Evolutionary conservation across 257 asterid genomes (phyloP).

Genomic region (Buddleja alternifolia): DNA sequence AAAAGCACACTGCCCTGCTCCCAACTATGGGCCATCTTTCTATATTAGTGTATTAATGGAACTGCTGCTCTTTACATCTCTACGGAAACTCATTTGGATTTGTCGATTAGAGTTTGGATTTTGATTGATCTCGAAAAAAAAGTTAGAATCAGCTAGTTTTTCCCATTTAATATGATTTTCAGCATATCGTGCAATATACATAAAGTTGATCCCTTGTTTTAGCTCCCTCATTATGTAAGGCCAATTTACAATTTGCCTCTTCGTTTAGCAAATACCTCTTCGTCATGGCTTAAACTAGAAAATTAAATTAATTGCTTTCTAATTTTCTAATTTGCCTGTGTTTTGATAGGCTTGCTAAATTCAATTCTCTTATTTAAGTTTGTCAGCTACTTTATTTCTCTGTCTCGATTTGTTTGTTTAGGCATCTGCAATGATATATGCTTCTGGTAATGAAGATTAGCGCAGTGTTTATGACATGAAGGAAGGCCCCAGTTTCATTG

Average conservation of each 20-base stretch:
- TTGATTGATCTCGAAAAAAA: background rate
- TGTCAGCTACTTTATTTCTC: background rate
- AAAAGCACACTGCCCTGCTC: background rate
- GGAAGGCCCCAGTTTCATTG: constrained; percentile 13
- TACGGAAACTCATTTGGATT: background rate
- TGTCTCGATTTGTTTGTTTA: background rate
- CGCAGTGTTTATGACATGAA: constrained; percentile 11
- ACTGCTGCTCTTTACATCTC: background rate
- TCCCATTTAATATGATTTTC: background rate
- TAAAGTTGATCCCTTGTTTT: background rate
- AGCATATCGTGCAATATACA: background rate
- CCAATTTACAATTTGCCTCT: background rate
- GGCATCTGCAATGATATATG: constrained; percentile 33
- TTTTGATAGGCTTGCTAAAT: background rate
- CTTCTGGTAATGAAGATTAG: constrained; percentile 11
- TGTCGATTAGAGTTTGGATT: background rate
- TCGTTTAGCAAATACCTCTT: background rate
- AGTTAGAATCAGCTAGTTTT: background rate
- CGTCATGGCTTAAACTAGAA: constrained; percentile 4
- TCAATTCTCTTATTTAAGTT: background rate
- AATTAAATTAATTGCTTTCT: background rate
- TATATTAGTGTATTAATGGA: background rate
- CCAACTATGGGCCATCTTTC: background rate
- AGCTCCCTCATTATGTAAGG: background rate
- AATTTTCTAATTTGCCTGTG: background rate